Base-by-base conservation (phyloP, 805 yeast species). In the Zygotorulaspora florentina region DNA sequence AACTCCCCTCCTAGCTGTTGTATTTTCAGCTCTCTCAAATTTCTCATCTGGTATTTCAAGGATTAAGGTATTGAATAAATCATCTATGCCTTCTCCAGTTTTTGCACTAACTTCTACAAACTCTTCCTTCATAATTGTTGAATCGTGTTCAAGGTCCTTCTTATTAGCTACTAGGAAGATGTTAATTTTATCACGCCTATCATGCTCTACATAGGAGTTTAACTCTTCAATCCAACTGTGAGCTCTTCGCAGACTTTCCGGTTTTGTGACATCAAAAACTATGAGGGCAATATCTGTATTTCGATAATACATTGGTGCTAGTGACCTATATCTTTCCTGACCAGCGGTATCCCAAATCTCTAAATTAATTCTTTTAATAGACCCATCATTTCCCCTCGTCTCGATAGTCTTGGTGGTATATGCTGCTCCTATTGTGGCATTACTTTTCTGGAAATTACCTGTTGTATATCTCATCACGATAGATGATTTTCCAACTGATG, bases 301-400 rank as follows among this genome's bases (percentile, higher is more conserved):
- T 54, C 95, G 65, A 63, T 85, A 85, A 66, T 85, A 85, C 89
- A 85, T 85, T 26, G 91, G 89, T 3, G 91, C 87, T 53, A 85
- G 68, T 0, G 87, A 80, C 51, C 84, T 75, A 58, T 85, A 85
- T 45, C 95, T 68, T 57, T 85, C 93, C 62, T 85, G 93, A 6
- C 95, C 93, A 0, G 91, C 90, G 2, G 91, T 85, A 60, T 85
- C 95, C 95, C 93, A 85, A 42, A 85, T 83, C 59, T 85, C 93
- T 54, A 83, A 77, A 61, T 84, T 83, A 35, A 85, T 76, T 1
- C 80, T 78, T 12, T 78, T 75, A 27, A 61, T 55, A 3, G 30
- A 37, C 2, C 51, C 42, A 35, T 50, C 55, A 15, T 46, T 42
- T 29, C 70, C 77, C 43, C 76, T 77, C n/a, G 79, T 59, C 15